Evolutionary conservation across 2,329 filamentous ascomycete species (phyloP), one percentile per base, ranked within the genome.

Genomic region (Curvularia hawaiiensis): DNA sequence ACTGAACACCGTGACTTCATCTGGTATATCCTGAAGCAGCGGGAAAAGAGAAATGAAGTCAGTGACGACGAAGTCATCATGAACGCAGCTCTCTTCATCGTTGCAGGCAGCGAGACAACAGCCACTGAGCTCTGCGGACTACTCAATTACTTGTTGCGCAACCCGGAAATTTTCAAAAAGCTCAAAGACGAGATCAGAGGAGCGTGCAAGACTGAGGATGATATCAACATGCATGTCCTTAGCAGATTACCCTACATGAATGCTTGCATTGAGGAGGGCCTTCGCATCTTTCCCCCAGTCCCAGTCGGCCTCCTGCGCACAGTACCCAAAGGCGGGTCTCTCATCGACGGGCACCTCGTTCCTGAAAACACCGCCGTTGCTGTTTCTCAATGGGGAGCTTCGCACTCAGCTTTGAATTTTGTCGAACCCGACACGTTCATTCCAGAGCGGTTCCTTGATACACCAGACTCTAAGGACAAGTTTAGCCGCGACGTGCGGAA

Each of bases 281-380:
- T 83, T 5, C 72, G 81, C 8, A 76, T 80, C 50, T 79, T 79
- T 61, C 79, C 80, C 1, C 79, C 80, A 0, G 76, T 82, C 4
- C 75, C 79, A 5, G 72, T 73, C 26, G 77, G 78, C 7, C 70
- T 80, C 18, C 65, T 77, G 14, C 72, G 78, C 5, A 65, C 68
- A 6, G 70, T 75, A 0, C 73, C 75, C 7, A 64, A 70, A 20
- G 74, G 69, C 10, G 79, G 79, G 3, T 66, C 69, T 4, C 31
- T 65, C 0, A 75, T 81, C 31, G 72, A 72, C 57, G 78, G 77
- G 3, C 59, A 76, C 39, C 63, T 53, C n/a, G 62, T 81, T 6
- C 77, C 78, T 3, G 75, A 53, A 16, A 51, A 62, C 44, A 75
- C 68, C 4, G 65, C 67, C 4, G 70, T 75, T 12, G 61, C 60